Base-by-base conservation (phyloP, 2,329 filamentous ascomycete genomes). In the Cercospora nicotianae region DNA sequence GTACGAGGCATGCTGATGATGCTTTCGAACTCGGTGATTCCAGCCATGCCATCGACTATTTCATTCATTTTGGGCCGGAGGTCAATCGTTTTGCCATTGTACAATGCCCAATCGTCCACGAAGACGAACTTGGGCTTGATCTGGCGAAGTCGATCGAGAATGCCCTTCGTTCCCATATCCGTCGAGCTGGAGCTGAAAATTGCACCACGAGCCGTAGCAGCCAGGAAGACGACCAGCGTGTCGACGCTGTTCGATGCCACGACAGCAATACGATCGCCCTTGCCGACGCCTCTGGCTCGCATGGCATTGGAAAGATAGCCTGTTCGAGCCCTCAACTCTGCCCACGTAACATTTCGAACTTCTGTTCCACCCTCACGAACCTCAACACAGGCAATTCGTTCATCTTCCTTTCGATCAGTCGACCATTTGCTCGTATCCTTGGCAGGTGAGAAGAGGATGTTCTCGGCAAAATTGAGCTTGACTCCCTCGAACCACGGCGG, bases 101-200 rank as follows among this genome's bases (percentile, higher is more conserved):
- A 96, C 2, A 94, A 80, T 0, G 92, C 86, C 42, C 85, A 88
- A 73, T 95, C 92, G 73, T 96, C 93, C 75, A 94, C 89, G 76
- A 96, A 95, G n/a, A 96, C 83, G 76, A 87, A 91, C 78, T 87
- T 89, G 3, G 93, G 92, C 72, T 89, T 84, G 68, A 95, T 88
- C 81, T 95, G 92, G 60, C 89, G 80, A 28, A 91, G 83, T 36
- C 92, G 83, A 78, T 95, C 91, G 72, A 96, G 74, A 18, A 96
- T 86, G 0, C 92, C 92, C 70, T 89, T 89, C 13, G 90, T 88
- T 0, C 92, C 92, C 89, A 95, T 95, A 78, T 96, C 92, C 0
- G 92, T 94, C 7, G 89, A 91, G 55, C 55, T 59, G 63, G 87
- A 90, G 59, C 87, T 91, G 77, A 95, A 95, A 1, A 96, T 77